A percentile compares a stretch with the other conserved stretches of the same genome.
phyloP scores from a whole-genome alignment of 371 early-diverging fungal species.

The Umbelopsis sp. region DNA sequence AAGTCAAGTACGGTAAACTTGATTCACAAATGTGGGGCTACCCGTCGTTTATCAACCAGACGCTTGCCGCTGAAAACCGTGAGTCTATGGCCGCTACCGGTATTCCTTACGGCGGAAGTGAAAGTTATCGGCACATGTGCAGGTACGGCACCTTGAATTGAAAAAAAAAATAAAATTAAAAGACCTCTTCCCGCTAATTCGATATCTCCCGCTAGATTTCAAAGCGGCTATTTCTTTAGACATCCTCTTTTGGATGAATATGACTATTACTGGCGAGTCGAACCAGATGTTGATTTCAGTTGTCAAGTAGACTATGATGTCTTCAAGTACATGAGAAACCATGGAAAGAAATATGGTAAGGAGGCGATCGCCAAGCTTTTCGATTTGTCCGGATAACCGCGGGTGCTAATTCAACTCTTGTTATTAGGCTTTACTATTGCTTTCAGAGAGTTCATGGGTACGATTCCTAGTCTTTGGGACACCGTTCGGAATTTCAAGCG shows the following conservation, averaged over 20 bases:
- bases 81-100: slow-evolving; percentile 56
- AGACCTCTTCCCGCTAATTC: neutral
- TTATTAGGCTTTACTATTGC: slow-evolving; percentile 65
- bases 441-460: slow-evolving; percentile 70
- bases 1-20: slow-evolving; percentile 56
- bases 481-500: slow-evolving; percentile 55
- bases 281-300: slow-evolving; percentile 88
- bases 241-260: slow-evolving; percentile 80
- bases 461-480: slow-evolving; percentile 78
- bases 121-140: slow-evolving; percentile 96
- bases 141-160: slow-evolving; percentile 35
- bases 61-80: slow-evolving; percentile 63
- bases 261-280: slow-evolving; percentile 96
- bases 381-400: slow-evolving; percentile 34
- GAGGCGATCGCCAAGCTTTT: slow-evolving; percentile 23
- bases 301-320: slow-evolving; percentile 93
- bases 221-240: slow-evolving; percentile 84
- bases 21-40: slow-evolving; percentile 75
- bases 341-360: slow-evolving; percentile 79
- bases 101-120: slow-evolving; percentile 83
- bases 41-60: slow-evolving; percentile 80
- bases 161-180: neutral
- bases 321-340: slow-evolving; percentile 79
- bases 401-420: slow-evolving; percentile 49
- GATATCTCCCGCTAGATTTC: slow-evolving; percentile 27